Conservation (phyloP, 345 rosid species). For the Anacardium occidentale region DNA sequence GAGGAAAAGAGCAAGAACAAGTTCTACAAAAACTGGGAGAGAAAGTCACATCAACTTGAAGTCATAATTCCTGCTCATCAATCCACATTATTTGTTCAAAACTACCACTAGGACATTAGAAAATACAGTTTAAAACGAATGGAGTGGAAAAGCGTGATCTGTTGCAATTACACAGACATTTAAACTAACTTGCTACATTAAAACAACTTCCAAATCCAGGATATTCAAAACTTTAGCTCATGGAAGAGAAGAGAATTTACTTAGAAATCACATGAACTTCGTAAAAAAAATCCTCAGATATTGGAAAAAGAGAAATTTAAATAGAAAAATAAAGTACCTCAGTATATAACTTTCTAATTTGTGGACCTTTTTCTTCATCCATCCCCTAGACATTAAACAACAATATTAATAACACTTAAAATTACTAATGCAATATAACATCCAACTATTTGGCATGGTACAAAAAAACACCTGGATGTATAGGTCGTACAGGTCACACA, state of each 20-base stretch:
- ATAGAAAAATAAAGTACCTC: slow-evolving; percentile 28
- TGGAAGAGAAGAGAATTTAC: background rate
- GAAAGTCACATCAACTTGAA: background rate
- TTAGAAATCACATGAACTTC: background rate
- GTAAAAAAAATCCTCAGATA: background rate
- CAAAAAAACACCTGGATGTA: slow-evolving; percentile 30
- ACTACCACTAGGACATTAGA: background rate
- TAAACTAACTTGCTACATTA: background rate
- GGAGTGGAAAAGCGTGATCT: background rate
- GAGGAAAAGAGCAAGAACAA: background rate
- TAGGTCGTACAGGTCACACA: slow-evolving; percentile 42
- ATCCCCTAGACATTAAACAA: slow-evolving; percentile 32
- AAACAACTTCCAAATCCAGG: background rate
- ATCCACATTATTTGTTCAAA: background rate
- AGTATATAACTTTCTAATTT: slow-evolving; percentile 36
- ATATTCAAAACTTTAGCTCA: background rate
- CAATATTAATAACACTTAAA: background rate
- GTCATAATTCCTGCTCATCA: background rate
- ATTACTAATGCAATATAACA: background rate
- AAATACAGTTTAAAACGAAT: background rate
- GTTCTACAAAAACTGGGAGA: background rate
- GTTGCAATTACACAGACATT: background rate
- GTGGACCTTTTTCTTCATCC: slow-evolving; percentile 45
- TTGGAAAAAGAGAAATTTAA: background rate
- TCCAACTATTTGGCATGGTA: slow-evolving; percentile 9